Evolutionary conservation across 73 alveolate species (phyloP).

Genomic region (Stentor coeruleus): DNA sequence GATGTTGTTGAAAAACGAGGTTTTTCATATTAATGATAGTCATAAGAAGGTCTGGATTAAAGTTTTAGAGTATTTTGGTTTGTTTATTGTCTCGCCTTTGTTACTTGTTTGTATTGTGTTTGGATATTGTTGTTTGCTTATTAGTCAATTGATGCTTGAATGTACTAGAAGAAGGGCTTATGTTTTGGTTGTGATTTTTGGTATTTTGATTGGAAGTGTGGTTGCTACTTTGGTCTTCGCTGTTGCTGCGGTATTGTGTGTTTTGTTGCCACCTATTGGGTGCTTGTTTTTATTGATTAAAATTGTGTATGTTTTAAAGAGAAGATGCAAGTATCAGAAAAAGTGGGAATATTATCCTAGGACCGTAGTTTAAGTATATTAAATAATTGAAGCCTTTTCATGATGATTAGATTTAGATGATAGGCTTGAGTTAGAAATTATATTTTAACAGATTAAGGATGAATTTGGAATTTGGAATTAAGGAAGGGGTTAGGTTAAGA

Average conservation of each 20-base stretch:
- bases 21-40: neutral
- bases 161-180: neutral
- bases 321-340: neutral
- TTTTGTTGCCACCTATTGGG: neutral
- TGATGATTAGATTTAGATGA: no score
- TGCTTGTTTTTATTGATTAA: neutral
- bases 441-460: no score
- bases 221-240: neutral
- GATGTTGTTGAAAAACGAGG: neutral
- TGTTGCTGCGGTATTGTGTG: neutral
- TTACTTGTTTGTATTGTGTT: neutral
- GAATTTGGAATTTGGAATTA: no score
- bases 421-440: no score
- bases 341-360: constrained; percentile 1
- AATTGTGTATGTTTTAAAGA: neutral
- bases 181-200: neutral
- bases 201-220: neutral
- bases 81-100: neutral
- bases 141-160: neutral
- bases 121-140: neutral
- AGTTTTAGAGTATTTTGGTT: neutral
- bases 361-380: neutral
- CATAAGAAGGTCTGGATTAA: neutral
- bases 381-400: no score
- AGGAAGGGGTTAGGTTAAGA: no score